Percentiles rank a stretch among this genome's conserved stretches.
Evolutionary conservation across 164 flowering plant species (phyloP).

Genomic region (Annona cherimola): DNA sequence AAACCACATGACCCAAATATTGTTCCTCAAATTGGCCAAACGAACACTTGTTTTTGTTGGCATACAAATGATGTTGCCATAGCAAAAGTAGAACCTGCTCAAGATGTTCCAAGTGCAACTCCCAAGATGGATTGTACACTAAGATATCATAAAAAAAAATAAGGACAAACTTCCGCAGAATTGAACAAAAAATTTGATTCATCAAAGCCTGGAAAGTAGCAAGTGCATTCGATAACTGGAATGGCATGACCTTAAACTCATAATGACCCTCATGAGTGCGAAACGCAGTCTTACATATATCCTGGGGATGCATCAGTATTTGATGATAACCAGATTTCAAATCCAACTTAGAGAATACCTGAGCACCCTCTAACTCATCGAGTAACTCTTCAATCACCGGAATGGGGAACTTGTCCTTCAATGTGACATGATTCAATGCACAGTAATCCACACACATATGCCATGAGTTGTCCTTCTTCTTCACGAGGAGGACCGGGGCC

Average conservation of each 20-base stretch:
- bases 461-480: slow-evolving; percentile 2
- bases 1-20: background rate
- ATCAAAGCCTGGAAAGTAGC: slow-evolving; percentile 1
- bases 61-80: background rate
- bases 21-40: background rate
- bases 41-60: background rate
- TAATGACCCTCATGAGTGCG: slow-evolving; percentile 6
- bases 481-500: background rate
- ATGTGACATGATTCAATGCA: background rate
- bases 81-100: background rate
- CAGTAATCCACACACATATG: slow-evolving; percentile 2
- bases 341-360: slow-evolving; percentile 1
- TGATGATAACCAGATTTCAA: background rate
- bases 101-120: background rate
- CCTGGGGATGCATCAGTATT: background rate
- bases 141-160: slow-evolving; percentile 1
- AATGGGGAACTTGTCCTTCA: background rate
- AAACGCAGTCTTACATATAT: background rate
- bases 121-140: background rate
- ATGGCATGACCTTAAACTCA: slow-evolving; percentile 2
- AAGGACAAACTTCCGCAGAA: background rate
- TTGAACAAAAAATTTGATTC: background rate
- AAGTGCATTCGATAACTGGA: background rate
- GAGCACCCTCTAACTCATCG: background rate
- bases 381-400: background rate